Conservation (phyloP, 371 early-diverging fungal genomes). For the Mortierella sp. region DNA sequence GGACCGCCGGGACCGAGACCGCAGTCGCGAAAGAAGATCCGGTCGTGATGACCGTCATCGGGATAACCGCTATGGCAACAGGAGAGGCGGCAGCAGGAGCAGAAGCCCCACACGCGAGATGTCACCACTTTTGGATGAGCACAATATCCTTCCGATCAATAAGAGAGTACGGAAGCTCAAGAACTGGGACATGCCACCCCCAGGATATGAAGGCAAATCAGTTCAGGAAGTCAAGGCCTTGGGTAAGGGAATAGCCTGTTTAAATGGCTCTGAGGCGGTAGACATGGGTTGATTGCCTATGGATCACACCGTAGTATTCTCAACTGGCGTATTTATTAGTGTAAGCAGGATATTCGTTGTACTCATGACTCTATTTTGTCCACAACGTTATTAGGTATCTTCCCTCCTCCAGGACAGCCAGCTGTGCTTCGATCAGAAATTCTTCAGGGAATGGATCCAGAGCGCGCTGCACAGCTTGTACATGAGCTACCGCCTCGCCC, state of each 20-base stretch:
- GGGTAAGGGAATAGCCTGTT: slow-evolving; percentile 57
- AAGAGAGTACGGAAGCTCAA: slow-evolving; percentile 81
- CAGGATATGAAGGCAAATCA: slow-evolving; percentile 91
- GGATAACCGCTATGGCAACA: slow-evolving; percentile 49
- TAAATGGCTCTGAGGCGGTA: neutral
- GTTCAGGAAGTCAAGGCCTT: slow-evolving; percentile 92
- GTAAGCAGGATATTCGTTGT: neutral
- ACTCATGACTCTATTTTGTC: neutral
- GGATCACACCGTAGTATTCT: neutral
- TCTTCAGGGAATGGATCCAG: slow-evolving; percentile 58
- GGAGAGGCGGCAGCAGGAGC: slow-evolving; percentile 58
- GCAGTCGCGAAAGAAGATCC: slow-evolving; percentile 51
- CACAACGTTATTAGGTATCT: slow-evolving; percentile 66
- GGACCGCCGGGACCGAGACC: slow-evolving; percentile 9
- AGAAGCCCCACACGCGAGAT: slow-evolving; percentile 59
- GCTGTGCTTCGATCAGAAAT: slow-evolving; percentile 69
- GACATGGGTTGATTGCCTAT: neutral
- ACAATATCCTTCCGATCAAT: slow-evolving; percentile 77
- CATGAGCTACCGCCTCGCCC: slow-evolving; percentile 54
- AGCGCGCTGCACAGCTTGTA: slow-evolving; percentile 52
- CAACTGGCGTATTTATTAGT: too few relatives aligned
- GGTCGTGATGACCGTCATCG: slow-evolving; percentile 53
- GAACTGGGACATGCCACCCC: slow-evolving; percentile 95
- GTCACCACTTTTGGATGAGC: slow-evolving; percentile 56
- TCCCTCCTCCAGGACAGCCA: slow-evolving; percentile 92